phyloP scores from a whole-genome alignment of 2,329 filamentous ascomycete species.

The Bipolaris gigantea region DNA sequence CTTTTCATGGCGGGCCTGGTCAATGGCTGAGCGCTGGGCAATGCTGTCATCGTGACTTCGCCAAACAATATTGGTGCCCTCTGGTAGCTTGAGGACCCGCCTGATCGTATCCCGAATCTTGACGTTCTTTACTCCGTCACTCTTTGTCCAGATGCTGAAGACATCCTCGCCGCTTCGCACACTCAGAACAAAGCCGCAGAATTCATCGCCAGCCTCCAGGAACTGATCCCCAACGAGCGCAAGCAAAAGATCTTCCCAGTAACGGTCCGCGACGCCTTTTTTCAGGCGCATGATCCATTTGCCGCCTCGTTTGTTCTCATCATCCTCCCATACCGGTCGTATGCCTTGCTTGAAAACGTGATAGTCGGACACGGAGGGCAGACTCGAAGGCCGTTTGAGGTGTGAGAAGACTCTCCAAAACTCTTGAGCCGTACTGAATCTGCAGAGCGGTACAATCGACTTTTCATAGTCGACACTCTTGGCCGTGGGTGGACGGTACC shows the following conservation, averaged over 20 bases:
- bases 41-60: conserved; percentile 97
- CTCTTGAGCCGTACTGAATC: conserved; percentile 79
- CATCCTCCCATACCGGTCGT: conserved; percentile 96
- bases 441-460: conserved; percentile 84
- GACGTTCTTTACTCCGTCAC: conserved; percentile 87
- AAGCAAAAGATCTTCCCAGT: conserved; percentile 93
- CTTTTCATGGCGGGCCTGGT: conserved; percentile 90
- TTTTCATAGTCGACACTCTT: conserved; percentile 99
- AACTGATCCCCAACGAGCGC: conserved; percentile 95
- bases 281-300: conserved; percentile 98
- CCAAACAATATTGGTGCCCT: conserved; percentile 89
- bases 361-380: conserved; percentile 94
- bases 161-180: conserved; percentile 96
- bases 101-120: conserved; percentile 99
- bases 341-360: conserved; percentile 98
- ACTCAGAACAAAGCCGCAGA: conserved; percentile 92
- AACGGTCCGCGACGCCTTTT: conserved; percentile 94
- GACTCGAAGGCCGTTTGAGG: conserved; percentile 81
- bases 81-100: conserved; percentile 79
- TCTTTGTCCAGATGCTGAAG: conserved; percentile 95
- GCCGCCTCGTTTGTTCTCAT: conserved; percentile 91
- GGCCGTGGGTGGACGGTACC: conserved; percentile 94
- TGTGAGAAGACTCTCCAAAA: conserved; percentile 91
- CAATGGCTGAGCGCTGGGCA: conserved; percentile 84
- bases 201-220: conserved; percentile 85